Base-by-base conservation (phyloP, 2,329 filamentous ascomycete species). In the Fusarium sublunatum region DNA sequence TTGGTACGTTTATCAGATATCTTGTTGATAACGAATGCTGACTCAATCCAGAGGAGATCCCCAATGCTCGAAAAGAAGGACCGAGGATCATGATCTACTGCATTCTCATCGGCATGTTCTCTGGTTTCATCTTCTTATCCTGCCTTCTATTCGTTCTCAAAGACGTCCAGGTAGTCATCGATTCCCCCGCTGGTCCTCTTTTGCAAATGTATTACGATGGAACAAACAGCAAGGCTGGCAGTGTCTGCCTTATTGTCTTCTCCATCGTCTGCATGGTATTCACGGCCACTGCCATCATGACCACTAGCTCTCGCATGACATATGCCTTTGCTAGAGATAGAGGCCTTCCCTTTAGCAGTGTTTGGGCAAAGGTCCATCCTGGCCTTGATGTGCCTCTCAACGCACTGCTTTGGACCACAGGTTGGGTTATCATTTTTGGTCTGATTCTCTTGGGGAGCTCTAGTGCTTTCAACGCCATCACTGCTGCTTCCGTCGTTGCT, bases 401-500 rank as follows among this genome's bases (percentile, higher is more conserved):
- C 64, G 83, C 89, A 0, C 77, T 92, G 4, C 77, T 87, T 22
- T 82, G 90, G 67, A 88, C 86, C 2, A 79, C 84, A 0, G 77
- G 75, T 13, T 82, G 88, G 64, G 86, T 91, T 5, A 82, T 91
- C 51, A 78, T 91, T 19, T 90, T 92, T 53, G 90, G 90, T 0
- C 81, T 85, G 57, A 88, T 92, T 68, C 89, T 91, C 72, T 80
- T 92, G 7, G 90, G 89, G 12, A 90, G 86, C 3, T 80, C 75
- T 22, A 76, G 83, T 65, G 89, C 89, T 0, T 91, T 92, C 74
- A 91, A 89, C 45, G 89, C 90, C 13, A 90, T 92, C 61, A 84
- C 90, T 1, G 86, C 88, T 0, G 86, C 89, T 0, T 90, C 88
- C 0, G 91, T 93, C 1, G 90, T 93, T 32, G 86, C 90, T 2